phyloP scores from a whole-genome alignment of 1,139 yeast genomes.

The Hyphopichia burtonii region DNA sequence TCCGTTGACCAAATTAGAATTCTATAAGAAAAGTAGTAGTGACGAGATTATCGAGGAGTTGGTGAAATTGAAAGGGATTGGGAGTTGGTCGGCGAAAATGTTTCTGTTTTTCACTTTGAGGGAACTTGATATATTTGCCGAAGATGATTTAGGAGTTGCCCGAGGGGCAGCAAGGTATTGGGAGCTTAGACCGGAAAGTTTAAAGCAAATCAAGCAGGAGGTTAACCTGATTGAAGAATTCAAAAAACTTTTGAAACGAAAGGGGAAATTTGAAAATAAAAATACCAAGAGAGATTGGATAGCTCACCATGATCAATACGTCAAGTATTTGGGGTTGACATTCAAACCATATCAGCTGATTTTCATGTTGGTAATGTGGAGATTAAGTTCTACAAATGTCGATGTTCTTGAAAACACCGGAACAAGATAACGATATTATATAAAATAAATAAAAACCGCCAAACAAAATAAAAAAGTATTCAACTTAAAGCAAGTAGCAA shows the following conservation, averaged over 20 bases:
- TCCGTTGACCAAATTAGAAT: slow-evolving; percentile 36
- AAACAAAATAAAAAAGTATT: neutral
- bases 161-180: slow-evolving; percentile 73
- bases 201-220: slow-evolving; percentile 38
- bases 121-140: slow-evolving; percentile 68
- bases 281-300: slow-evolving; percentile 52
- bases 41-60: slow-evolving; percentile 57
- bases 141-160: slow-evolving; percentile 82
- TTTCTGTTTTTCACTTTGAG: slow-evolving; percentile 69
- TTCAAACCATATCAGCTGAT: slow-evolving; percentile 70
- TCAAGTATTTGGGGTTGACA: slow-evolving; percentile 52
- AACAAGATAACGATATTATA: neutral
- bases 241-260: slow-evolving; percentile 28
- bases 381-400: slow-evolving; percentile 57
- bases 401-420: slow-evolving; percentile 39
- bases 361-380: slow-evolving; percentile 76
- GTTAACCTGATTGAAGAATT: slow-evolving; percentile 29
- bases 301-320: slow-evolving; percentile 60
- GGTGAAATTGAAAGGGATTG: slow-evolving; percentile 71
- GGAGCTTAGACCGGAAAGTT: slow-evolving; percentile 51
- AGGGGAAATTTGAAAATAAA: slow-evolving; percentile 40
- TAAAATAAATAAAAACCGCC: slow-evolving; percentile 1
- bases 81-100: slow-evolving; percentile 92
- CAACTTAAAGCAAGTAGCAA: neutral
- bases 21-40: slow-evolving; percentile 34